Percentiles rank a stretch among this genome's conserved stretches.
phyloP scores from a whole-genome alignment of 768 basidiomycete genomes.

The Lactarius quietus region DNA sequence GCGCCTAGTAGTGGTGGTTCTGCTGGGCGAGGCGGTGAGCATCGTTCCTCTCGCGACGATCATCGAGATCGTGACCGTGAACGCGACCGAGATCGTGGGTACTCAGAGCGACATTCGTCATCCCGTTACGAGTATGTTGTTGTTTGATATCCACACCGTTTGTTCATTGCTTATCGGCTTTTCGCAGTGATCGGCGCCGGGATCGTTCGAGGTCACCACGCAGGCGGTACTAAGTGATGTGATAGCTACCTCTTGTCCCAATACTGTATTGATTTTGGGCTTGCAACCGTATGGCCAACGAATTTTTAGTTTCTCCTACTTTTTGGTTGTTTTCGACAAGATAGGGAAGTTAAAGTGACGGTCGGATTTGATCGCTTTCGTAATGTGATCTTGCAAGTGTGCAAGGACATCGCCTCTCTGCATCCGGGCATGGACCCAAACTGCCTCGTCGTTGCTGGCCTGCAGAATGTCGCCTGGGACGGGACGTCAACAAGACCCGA shows the following conservation, averaged over 20 bases:
- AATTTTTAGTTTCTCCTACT: not conserved
- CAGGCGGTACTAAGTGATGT: slow-evolving; percentile 22
- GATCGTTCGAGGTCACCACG: slow-evolving; percentile 27
- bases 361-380: not conserved
- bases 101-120: slow-evolving; percentile 44
- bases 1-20: slow-evolving; percentile 32
- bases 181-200: slow-evolving; percentile 23
- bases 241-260: not conserved
- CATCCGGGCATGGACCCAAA: not conserved
- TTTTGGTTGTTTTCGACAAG: not conserved
- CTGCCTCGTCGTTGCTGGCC: slow-evolving; percentile 1
- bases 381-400: slow-evolving; percentile 1
- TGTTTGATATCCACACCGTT: not conserved
- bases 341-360: not conserved
- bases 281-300: not conserved
- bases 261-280: not conserved
- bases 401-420: not conserved
- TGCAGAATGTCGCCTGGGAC: slow-evolving; percentile 8
- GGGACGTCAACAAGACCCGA: slow-evolving; percentile 11
- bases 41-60: slow-evolving; percentile 59
- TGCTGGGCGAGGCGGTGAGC: slow-evolving; percentile 42
- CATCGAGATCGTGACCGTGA: slow-evolving; percentile 62
- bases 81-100: slow-evolving; percentile 71
- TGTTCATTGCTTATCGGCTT: slow-evolving; percentile 3
- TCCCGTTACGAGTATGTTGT: slow-evolving; percentile 27